A percentile compares a stretch with the other conserved stretches of the same genome.
These are phyloP conservation scores for Metschnikowia noctiluminum DNA, from an alignment of 805 yeast genomes.

Conservation along the genomic window DNA sequence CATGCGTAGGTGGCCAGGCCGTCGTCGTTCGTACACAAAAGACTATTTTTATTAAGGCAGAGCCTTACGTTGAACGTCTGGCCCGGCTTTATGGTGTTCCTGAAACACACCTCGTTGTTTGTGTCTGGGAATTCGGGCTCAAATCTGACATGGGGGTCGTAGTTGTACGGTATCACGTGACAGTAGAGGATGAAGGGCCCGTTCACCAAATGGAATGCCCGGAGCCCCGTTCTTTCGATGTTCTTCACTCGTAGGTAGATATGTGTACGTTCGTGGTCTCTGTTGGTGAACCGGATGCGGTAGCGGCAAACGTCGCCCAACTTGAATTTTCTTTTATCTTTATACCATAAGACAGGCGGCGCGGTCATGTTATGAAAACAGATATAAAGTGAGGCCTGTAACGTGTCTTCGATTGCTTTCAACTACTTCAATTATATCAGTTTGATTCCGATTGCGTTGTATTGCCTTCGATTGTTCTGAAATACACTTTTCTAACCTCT, in stretches of 20 bases:
- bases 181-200: constrained; percentile 45
- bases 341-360: constrained; percentile 27
- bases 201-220: constrained; percentile 40
- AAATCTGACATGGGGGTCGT: constrained; percentile 25
- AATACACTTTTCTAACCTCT: no score
- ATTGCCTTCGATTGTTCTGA: no score
- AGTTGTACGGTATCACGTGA: constrained; percentile 40
- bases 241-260: constrained; percentile 39
- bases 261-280: constrained; percentile 5
- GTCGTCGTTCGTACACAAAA: constrained; percentile 13
- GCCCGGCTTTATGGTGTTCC: constrained; percentile 60
- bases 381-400: no score
- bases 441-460: no score
- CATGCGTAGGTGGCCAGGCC: constrained; percentile 27
- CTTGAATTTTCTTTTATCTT: constrained; percentile 31
- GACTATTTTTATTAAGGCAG: constrained; percentile 45
- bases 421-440: no score
- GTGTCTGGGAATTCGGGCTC: constrained; percentile 19
- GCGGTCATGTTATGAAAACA: background rate
- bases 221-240: constrained; percentile 32
- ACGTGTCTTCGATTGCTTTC: no score
- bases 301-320: constrained; percentile 41
- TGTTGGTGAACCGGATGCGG: constrained; percentile 24
- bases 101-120: constrained; percentile 33
- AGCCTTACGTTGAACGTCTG: constrained; percentile 60